Percentiles rank a stretch among this genome's conserved stretches.
These are phyloP conservation scores for Aspergillus aculeatus DNA, from an alignment of 2,329 filamentous ascomycete species.

Conservation along the genomic window DNA sequence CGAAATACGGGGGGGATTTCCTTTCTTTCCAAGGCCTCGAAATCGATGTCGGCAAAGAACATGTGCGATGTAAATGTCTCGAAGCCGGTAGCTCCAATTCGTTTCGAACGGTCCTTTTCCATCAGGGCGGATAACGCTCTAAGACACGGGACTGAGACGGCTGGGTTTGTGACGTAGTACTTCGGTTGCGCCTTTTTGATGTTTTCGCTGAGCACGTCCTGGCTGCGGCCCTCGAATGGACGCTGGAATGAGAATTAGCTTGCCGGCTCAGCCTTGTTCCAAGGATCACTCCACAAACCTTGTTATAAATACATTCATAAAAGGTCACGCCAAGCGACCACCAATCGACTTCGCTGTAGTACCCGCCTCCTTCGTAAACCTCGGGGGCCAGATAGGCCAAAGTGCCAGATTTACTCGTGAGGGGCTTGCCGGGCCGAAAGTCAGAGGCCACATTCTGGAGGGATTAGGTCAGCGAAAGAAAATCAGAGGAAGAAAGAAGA, in stretches of 20 bases:
- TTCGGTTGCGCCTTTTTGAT: constrained; percentile 80
- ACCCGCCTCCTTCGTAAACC: constrained; percentile 87
- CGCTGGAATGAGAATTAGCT: constrained; percentile 57
- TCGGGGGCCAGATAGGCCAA: constrained; percentile 94
- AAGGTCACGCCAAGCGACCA: constrained; percentile 98
- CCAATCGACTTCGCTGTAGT: constrained; percentile 91
- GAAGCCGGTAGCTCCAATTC: constrained; percentile 80
- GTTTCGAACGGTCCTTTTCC: constrained; percentile 73
- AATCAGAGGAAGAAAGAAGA: not conserved
- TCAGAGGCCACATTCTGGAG: constrained; percentile 92
- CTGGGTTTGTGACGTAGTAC: constrained; percentile 88
- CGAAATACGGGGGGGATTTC: constrained; percentile 87
- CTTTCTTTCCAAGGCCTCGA: constrained; percentile 78
- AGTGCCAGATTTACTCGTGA: constrained; percentile 96
- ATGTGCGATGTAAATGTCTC: constrained; percentile 82
- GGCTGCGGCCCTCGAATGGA: constrained; percentile 87
- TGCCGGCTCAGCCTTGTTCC: not conserved
- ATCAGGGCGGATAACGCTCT: constrained; percentile 84
- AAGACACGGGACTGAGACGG: constrained; percentile 82
- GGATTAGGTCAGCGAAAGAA: constrained; percentile 11
- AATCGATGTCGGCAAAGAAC: constrained; percentile 86
- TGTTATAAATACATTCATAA: constrained; percentile 99
- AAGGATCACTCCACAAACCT: constrained; percentile 56
- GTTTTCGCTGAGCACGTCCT: constrained; percentile 73
- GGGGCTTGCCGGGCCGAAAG: constrained; percentile 73